Conservation (phyloP, 1,139 yeast genomes). For the Nadsonia commutata region DNA sequence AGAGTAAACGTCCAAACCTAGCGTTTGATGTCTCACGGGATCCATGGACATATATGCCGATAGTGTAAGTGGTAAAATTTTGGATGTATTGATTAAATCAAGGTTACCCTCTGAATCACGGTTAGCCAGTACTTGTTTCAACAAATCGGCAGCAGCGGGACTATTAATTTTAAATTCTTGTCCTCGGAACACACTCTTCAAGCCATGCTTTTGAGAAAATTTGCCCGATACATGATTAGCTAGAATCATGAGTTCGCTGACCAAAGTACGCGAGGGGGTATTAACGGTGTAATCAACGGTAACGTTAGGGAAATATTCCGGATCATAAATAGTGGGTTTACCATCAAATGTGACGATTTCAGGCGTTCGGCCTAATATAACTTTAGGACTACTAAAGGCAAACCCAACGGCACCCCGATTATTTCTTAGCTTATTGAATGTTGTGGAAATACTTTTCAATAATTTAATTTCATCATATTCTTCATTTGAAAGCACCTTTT, state of each 20-base stretch:
- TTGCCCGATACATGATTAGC: slow-evolving; percentile 54
- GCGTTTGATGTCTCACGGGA: slow-evolving; percentile 40
- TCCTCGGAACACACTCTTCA: background rate
- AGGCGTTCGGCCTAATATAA: background rate
- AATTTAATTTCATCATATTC: slow-evolving; percentile 23
- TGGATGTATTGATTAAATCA: slow-evolving; percentile 3
- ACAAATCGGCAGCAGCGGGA: slow-evolving; percentile 4
- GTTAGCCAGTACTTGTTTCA: slow-evolving; percentile 15
- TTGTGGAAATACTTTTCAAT: slow-evolving; percentile 23
- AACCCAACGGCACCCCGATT: slow-evolving; percentile 24
- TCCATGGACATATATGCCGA: slow-evolving; percentile 29
- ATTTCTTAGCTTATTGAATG: slow-evolving; percentile 23
- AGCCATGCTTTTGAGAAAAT: slow-evolving; percentile 14
- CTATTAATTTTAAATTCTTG: background rate
- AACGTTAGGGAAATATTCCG: background rate
- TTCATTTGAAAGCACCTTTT: slow-evolving; percentile 1
- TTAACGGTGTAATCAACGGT: background rate
- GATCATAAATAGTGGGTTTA: background rate
- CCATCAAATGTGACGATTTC: background rate
- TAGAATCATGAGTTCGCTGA: slow-evolving; percentile 69
- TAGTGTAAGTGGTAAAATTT: slow-evolving; percentile 20
- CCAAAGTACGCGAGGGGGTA: slow-evolving; percentile 25
- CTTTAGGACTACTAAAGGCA: slow-evolving; percentile 10
- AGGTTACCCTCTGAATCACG: slow-evolving; percentile 11
- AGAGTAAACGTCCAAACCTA: slow-evolving; percentile 51